Percentiles rank a stretch among this genome's conserved stretches.
Evolutionary conservation across 179 eudicot species (phyloP).

Genomic region (Heliamphora pulchella): DNA sequence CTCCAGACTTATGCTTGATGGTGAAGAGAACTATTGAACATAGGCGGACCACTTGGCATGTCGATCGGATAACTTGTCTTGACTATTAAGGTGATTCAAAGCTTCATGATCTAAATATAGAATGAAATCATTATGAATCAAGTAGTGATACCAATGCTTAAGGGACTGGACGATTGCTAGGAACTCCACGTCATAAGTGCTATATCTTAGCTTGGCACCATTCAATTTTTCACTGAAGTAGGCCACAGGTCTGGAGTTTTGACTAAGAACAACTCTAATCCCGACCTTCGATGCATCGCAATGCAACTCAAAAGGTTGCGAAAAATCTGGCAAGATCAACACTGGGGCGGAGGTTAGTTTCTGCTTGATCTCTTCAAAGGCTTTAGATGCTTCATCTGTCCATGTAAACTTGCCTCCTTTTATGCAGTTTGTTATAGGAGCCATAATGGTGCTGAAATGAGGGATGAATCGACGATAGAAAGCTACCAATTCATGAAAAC

Average conservation of each 20-base stretch:
- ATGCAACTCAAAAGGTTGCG: neutral
- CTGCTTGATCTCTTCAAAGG: neutral
- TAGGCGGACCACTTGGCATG: conserved; percentile 2
- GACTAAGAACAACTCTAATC: neutral
- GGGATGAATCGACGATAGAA: neutral
- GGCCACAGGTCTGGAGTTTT: neutral
- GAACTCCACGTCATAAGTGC: conserved; percentile 1
- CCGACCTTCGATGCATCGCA: neutral
- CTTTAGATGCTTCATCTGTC: neutral
- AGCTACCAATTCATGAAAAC: neutral
- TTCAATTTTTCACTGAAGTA: conserved; percentile 5
- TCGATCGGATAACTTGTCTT: neutral
- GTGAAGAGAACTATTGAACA: neutral
- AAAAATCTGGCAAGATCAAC: neutral
- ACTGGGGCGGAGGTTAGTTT: too few relatives aligned
- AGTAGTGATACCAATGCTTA: neutral
- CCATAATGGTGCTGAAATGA: neutral
- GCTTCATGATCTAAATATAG: neutral
- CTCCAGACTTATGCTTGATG: neutral
- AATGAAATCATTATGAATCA: neutral
- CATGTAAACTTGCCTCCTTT: neutral
- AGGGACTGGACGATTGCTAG: neutral
- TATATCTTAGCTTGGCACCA: neutral
- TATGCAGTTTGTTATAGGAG: neutral
- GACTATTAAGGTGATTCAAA: neutral